These are phyloP conservation scores for Cryptosporidium felis DNA, from an alignment of 169 alveolate species.

Conservation along the genomic window DNA sequence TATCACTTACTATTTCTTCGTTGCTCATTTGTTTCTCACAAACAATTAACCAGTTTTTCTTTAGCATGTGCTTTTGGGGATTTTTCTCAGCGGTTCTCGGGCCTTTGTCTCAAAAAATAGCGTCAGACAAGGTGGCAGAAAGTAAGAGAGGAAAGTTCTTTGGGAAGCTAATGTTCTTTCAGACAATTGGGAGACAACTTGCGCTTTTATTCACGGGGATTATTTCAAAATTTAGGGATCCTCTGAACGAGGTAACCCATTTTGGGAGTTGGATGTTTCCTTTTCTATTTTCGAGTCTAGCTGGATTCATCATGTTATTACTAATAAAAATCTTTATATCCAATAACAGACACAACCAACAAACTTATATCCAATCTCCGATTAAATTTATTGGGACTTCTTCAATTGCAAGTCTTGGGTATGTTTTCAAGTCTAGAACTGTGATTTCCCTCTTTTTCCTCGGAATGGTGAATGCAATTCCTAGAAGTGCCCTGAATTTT, in stretches of 20 bases:
- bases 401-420: background rate
- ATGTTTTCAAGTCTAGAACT: constrained; percentile 28
- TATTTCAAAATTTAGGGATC: background rate
- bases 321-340: constrained; percentile 1
- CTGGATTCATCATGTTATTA: background rate
- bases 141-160: constrained; percentile 39
- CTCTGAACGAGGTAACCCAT: background rate
- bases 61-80: constrained; percentile 68
- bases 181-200: constrained; percentile 37
- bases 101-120: constrained; percentile 46
- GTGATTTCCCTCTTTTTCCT: constrained; percentile 4
- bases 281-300: constrained; percentile 12
- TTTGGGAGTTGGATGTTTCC: constrained; percentile 60
- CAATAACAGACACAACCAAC: background rate
- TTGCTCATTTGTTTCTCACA: constrained; percentile 24
- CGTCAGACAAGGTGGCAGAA: constrained; percentile 8
- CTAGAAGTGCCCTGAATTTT: constrained; percentile 55
- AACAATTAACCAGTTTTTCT: constrained; percentile 6
- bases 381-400: constrained; percentile 8
- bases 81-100: constrained; percentile 54
- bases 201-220: constrained; percentile 29
- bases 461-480: constrained; percentile 66
- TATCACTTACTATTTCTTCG: background rate
- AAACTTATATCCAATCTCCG: background rate
- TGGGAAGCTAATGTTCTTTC: constrained; percentile 57